Evolutionary conservation across 306 rosid species (phyloP), one percentile per base, ranked within the genome.

Genomic region (Sechiopsis laciniata): DNA sequence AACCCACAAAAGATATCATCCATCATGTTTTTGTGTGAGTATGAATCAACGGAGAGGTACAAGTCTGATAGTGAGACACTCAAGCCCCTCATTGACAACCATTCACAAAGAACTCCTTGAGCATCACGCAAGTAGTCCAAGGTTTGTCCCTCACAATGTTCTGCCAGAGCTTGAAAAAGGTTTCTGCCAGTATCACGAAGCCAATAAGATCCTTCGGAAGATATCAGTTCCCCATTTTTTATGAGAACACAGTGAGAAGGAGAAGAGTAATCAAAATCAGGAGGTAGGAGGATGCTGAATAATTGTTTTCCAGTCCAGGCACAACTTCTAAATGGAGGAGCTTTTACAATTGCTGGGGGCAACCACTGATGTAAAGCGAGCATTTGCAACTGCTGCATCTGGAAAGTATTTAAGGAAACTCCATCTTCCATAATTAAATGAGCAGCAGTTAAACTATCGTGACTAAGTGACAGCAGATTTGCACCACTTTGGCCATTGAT

Each of bases 321-420:
- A 55, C 81, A 75, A 55, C 80, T 66, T 26, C 78, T 69, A 42
- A 80, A 71, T 7, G 84, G 82, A 40, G 91, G 84, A 80, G 86
- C 73, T 83, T 94, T 91, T 15, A 89, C 71, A 29, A 91, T 73
- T 7, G 91, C 87, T 20, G 97, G 92, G 16, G 74, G 65, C 16
- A 67, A 55, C 63, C 79, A 40, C 20, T 80, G 83, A 75, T 69
- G 63, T 60, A 75, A 66, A 64, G 88, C 76, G 45, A 79, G 71
- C 97, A 91, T 91, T 78, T 91, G 84, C 76, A 94, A 83, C 75
- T 94, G 99, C 77, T 94, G 99, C 76, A 91, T 89, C 80, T 95
- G 87, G 56, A 76, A 84, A 78, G 15, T 73, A 79, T 86, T 84
- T 72, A 89, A 78, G 35, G 80, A 61, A 54, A 79, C 78, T 20